Evolutionary conservation across 768 basidiomycete species (phyloP).

Genomic region (Termitomyces heimii): DNA sequence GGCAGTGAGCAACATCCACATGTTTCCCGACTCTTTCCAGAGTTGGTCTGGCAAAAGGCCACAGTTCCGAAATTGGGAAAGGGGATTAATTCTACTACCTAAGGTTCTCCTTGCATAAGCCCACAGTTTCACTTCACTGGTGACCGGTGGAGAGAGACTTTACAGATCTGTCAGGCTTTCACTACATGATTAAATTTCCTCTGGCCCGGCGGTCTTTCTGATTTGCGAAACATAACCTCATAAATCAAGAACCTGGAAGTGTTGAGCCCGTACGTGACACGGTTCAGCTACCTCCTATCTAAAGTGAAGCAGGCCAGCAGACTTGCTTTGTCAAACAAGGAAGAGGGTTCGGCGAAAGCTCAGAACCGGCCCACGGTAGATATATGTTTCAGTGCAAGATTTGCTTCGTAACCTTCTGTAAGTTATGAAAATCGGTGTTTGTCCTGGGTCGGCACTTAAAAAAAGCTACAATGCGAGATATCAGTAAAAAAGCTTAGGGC

Average conservation of each 20-base stretch:
- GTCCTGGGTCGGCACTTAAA: not conserved
- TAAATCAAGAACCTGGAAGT: not conserved
- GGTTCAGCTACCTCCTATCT: too few species aligned
- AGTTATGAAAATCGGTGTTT: not conserved
- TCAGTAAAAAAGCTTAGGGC: not conserved
- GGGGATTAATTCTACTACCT: too few species aligned
- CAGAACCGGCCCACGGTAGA: not conserved
- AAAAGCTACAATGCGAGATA: not conserved
- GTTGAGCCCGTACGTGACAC: not conserved
- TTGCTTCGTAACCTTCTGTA: not conserved
- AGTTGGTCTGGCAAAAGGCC: too few species aligned
- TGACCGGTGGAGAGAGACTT: not conserved
- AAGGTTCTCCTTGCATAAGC: too few species aligned
- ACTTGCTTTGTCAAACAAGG: not conserved
- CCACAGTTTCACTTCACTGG: too few species aligned
- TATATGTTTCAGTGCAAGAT: not conserved
- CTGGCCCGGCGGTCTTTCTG: too few species aligned
- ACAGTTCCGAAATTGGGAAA: too few species aligned
- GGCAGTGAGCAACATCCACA: too few species aligned
- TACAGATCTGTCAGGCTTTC: not conserved
- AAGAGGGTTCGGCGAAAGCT: not conserved
- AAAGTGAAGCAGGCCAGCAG: not conserved
- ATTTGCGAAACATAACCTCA: not conserved
- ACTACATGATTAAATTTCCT: not conserved
- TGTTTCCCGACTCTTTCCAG: too few species aligned